Conservation (phyloP, 139 green algal species). For the Picochlorum sp. region DNA sequence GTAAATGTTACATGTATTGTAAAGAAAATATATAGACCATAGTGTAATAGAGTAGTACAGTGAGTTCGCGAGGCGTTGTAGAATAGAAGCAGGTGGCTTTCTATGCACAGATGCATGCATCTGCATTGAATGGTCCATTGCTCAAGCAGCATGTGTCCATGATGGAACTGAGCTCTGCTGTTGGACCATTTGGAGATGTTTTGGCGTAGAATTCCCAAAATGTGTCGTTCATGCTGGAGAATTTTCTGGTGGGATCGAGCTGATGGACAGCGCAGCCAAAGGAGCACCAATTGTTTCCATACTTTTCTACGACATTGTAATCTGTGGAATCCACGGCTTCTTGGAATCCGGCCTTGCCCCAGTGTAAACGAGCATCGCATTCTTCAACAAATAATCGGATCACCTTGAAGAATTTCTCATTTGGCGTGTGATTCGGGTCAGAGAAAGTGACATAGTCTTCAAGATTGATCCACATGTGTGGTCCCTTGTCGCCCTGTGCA, state of each 20-base stretch:
- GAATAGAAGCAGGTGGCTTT: too few species aligned
- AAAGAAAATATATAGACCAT: too few species aligned
- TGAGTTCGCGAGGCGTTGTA: too few species aligned
- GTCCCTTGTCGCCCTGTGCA: slow-evolving; percentile 28
- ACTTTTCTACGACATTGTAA: slow-evolving; percentile 28
- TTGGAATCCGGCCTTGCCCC: slow-evolving; percentile 59
- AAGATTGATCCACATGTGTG: slow-evolving; percentile 70
- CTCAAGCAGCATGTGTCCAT: too few species aligned
- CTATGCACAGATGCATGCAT: too few species aligned
- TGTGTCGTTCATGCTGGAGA: slow-evolving; percentile 13
- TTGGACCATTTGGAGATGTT: too few species aligned
- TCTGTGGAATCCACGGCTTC: slow-evolving; percentile 12
- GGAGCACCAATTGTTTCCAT: slow-evolving; percentile 61
- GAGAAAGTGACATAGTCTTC: slow-evolving; percentile 52
- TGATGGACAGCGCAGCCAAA: slow-evolving; percentile 69
- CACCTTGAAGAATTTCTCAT: slow-evolving; percentile 17
- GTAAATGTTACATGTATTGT: too few species aligned
- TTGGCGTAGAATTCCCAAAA: too few species aligned
- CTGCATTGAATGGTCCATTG: too few species aligned
- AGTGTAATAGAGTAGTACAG: too few species aligned
- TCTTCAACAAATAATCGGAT: slow-evolving; percentile 30
- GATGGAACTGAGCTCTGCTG: too few species aligned
- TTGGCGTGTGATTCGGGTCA: slow-evolving; percentile 6
- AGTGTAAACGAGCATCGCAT: slow-evolving; percentile 69
- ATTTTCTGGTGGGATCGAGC: slow-evolving; percentile 69